Percentiles rank a stretch among this genome's conserved stretches.
phyloP scores from a whole-genome alignment of 2,329 filamentous ascomycete genomes.

The Fusarium verticillioides region DNA sequence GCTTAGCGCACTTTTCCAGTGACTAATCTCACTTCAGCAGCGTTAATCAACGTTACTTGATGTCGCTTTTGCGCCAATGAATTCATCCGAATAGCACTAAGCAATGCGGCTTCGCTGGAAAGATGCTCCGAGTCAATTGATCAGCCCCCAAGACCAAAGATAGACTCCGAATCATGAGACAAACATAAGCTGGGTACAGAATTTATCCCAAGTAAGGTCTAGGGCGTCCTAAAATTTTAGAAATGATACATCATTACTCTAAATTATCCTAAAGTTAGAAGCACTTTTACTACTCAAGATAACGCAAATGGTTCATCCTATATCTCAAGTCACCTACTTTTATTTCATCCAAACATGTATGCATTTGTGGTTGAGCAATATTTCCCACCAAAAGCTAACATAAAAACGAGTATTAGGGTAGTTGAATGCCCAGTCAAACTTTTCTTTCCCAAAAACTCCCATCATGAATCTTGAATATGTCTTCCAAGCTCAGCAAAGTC shows the following conservation, averaged over 20 bases:
- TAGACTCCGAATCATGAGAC: too few species aligned
- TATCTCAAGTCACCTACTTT: neutral
- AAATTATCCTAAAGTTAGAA: neutral
- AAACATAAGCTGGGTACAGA: neutral
- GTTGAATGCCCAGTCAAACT: conserved; percentile 17
- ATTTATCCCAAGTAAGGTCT: too few species aligned
- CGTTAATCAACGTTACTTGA: conserved; percentile 19
- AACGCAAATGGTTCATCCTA: neutral
- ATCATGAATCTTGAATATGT: conserved; percentile 42
- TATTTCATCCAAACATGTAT: neutral
- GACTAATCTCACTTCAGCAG: conserved; percentile 1
- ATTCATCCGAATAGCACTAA: neutral
- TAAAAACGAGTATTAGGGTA: neutral
- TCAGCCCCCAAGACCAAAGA: neutral
- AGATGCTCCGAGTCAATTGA: conserved; percentile 16
- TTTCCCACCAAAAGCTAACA: neutral
- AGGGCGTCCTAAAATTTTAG: neutral
- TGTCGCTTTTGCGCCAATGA: neutral
- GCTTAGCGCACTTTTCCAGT: conserved; percentile 1
- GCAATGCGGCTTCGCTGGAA: neutral
- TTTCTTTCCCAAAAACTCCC: conserved; percentile 3
- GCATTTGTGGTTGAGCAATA: neutral
- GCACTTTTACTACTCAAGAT: neutral
- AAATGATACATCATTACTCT: neutral
- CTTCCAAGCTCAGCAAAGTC: conserved; percentile 44